phyloP scores from a whole-genome alignment of 208 protist species.

The Crithidia thermophila region DNA sequence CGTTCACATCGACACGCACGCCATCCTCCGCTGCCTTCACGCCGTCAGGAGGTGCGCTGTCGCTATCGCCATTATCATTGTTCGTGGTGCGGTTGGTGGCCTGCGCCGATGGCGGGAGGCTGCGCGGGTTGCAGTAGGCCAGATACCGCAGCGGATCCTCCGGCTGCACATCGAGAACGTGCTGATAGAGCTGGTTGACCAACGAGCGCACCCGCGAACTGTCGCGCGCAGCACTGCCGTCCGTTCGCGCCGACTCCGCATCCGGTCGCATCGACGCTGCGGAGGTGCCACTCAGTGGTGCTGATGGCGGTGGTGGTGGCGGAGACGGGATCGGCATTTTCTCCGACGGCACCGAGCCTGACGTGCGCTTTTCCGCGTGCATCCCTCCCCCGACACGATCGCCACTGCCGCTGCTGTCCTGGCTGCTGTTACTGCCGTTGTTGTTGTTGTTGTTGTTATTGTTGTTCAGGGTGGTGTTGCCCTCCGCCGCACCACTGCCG shows the following conservation, averaged over 20 bases:
- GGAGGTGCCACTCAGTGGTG: neutral
- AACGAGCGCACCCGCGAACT: constrained; percentile 33
- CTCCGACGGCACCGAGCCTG: neutral
- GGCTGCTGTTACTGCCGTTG: neutral
- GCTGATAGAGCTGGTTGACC: constrained; percentile 54
- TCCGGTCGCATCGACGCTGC: too few relatives aligned
- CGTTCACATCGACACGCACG: too few relatives aligned
- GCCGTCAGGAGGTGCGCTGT: too few relatives aligned
- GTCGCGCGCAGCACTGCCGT: constrained; percentile 10
- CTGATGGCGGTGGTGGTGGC: neutral
- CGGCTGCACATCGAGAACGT: constrained; percentile 46
- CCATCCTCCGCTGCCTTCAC: too few relatives aligned
- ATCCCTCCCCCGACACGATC: too few relatives aligned
- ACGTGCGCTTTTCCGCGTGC: too few relatives aligned
- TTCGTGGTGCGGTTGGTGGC: too few relatives aligned
- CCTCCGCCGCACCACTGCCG: neutral
- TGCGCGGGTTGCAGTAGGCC: neutral
- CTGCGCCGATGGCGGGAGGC: constrained; percentile 3
- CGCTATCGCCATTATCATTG: neutral
- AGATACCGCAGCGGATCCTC: constrained; percentile 47
- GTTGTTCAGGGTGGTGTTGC: neutral
- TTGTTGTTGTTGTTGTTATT: constrained; percentile 14
- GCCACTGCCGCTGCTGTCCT: neutral
- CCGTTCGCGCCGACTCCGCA: neutral
- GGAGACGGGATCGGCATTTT: neutral